Conservation (phyloP, 257 asterid genomes). For the Mitragyna speciosa region DNA sequence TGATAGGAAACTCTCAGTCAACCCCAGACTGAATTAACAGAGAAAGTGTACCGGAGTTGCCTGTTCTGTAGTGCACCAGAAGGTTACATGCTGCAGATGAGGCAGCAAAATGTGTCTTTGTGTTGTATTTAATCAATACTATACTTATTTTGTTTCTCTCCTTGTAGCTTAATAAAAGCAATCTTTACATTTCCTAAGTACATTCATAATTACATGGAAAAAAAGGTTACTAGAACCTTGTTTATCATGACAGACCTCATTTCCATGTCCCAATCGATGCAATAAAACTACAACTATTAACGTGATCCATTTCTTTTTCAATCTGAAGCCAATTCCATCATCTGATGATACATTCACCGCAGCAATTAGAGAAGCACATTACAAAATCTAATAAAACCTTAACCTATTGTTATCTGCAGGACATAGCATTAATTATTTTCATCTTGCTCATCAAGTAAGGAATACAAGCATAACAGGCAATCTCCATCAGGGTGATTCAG, state of each 20-base stretch:
- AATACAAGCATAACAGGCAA: constrained; percentile 81
- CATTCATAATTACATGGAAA: too few species aligned
- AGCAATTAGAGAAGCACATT: constrained; percentile 24
- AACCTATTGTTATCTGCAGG: background rate
- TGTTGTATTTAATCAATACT: background rate
- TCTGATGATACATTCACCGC: constrained; percentile 78
- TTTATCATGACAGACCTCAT: constrained; percentile 39
- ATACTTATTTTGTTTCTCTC: background rate
- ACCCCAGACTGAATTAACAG: background rate
- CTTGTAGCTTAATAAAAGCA: background rate
- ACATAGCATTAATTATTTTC: constrained; percentile 25
- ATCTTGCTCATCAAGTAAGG: constrained; percentile 69
- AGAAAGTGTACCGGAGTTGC: background rate
- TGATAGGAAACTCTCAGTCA: background rate
- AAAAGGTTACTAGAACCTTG: background rate
- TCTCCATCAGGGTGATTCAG: constrained; percentile 96
- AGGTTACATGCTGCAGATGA: background rate
- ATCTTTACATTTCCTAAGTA: background rate
- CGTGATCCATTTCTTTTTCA: constrained; percentile 45
- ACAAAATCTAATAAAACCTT: constrained; percentile 2
- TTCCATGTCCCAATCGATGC: constrained; percentile 37
- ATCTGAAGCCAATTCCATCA: constrained; percentile 79
- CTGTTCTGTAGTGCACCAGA: background rate
- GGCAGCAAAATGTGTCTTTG: background rate
- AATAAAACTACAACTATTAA: constrained; percentile 36